Percentiles rank a stretch among this genome's conserved stretches.
These are phyloP conservation scores for Rhodotorula kratochvilovae DNA, from an alignment of 768 basidiomycete species.

Conservation along the genomic window DNA sequence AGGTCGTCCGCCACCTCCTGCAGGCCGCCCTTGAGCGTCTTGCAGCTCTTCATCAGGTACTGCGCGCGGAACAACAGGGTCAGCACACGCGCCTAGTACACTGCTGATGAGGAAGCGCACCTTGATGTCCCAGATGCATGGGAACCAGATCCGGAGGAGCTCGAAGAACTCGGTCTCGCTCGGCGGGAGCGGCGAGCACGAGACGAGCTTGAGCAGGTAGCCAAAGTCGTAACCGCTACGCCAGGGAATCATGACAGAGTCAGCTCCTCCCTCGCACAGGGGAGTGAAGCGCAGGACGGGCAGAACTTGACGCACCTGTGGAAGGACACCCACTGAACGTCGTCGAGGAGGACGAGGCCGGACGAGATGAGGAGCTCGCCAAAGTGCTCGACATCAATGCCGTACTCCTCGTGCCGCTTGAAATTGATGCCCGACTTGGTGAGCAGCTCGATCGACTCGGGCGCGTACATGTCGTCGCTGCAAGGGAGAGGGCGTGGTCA, in stretches of 20 bases:
- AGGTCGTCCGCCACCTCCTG: conserved; percentile 96
- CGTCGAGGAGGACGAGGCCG: conserved; percentile 79
- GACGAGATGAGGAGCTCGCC: conserved; percentile 96
- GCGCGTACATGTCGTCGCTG: conserved; percentile 97
- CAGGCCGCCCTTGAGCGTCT: conserved; percentile 75
- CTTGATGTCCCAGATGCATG: conserved; percentile 94
- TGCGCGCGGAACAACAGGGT: neutral
- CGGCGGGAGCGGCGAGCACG: conserved; percentile 71
- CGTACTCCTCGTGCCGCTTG: conserved; percentile 82
- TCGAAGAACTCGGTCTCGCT: conserved; percentile 88
- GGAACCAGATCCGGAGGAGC: conserved; percentile 84
- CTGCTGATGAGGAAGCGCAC: conserved; percentile 10
- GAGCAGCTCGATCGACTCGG: conserved; percentile 91
- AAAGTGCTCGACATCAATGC: conserved; percentile 88
- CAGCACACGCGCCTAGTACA: neutral
- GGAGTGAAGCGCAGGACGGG: neutral
- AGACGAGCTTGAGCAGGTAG: conserved; percentile 88
- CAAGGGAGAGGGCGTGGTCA: neutral
- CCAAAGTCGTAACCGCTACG: conserved; percentile 96
- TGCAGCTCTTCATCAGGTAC: conserved; percentile 83
- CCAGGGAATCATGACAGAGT: neutral
- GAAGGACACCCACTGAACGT: conserved; percentile 95
- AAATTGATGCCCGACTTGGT: conserved; percentile 96
- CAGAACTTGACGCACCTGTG: conserved; percentile 93
- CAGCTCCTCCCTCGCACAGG: neutral